These are phyloP conservation scores for Cryomyces antarcticus DNA, from an alignment of 495 filamentous ascomycete species.

Conservation along the genomic window DNA sequence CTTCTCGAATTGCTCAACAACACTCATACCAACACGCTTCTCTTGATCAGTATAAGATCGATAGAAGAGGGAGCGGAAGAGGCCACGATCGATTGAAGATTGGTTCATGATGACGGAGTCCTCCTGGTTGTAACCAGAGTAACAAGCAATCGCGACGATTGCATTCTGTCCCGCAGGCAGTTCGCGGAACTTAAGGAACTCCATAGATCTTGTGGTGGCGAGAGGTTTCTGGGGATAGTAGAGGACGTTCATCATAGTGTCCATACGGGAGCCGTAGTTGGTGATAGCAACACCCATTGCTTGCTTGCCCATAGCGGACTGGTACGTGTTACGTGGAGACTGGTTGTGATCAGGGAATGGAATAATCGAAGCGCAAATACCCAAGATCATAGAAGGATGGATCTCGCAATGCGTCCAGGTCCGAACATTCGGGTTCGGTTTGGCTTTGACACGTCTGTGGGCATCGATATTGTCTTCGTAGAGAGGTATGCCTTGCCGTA, in stretches of 20 bases:
- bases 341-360: conserved; percentile 99
- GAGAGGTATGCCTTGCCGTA: conserved; percentile 43
- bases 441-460: conserved; percentile 70
- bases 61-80: conserved; percentile 96
- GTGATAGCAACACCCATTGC: conserved; percentile 98
- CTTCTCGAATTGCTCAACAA: conserved; percentile 61
- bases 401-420: conserved; percentile 97
- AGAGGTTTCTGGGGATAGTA: conserved; percentile 98
- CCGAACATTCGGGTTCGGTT: conserved; percentile 60
- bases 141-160: conserved; percentile 91
- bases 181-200: conserved; percentile 94
- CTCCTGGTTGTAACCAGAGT: conserved; percentile 99
- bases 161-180: conserved; percentile 94
- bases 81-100: conserved; percentile 86
- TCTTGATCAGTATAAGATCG: conserved; percentile 90
- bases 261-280: conserved; percentile 89
- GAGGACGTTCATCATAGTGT: conserved; percentile 97
- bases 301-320: conserved; percentile 99
- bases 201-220: conserved; percentile 92
- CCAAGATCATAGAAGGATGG: conserved; percentile 95
- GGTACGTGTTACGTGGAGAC: conserved; percentile 96
- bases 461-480: conserved; percentile 38
- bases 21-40: conserved; percentile 83
- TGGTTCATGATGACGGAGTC: conserved; percentile 99
- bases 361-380: conserved; percentile 96